These are phyloP conservation scores for Actinomucor elegans DNA, from an alignment of 371 early-diverging fungal genomes.

Conservation along the genomic window DNA sequence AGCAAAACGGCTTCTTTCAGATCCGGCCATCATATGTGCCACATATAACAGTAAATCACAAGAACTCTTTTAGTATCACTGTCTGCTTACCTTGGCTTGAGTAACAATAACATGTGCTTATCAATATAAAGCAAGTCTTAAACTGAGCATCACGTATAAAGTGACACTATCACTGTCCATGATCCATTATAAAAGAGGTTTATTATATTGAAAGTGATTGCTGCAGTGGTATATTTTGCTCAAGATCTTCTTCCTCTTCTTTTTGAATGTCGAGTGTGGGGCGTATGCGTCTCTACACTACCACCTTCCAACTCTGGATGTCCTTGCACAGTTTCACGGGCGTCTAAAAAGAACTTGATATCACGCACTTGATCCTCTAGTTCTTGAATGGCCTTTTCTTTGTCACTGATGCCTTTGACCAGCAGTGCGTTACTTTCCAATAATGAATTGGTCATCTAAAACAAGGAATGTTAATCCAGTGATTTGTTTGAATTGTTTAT, in stretches of 20 bases:
- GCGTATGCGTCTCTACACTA: conserved; percentile 21
- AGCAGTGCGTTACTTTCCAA: conserved; percentile 19
- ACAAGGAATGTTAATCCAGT: background rate
- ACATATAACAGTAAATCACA: no score
- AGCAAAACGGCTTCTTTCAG: no score
- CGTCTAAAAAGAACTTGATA: conserved; percentile 39
- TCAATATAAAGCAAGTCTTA: no score
- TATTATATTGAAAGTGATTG: no score
- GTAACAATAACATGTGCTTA: no score
- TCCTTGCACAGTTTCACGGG: conserved; percentile 25
- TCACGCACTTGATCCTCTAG: conserved; percentile 38
- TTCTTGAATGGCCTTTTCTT: conserved; percentile 26
- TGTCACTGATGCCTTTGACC: conserved; percentile 12
- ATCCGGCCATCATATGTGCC: no score
- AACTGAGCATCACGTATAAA: no score
- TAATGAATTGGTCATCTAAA: conserved; percentile 21
- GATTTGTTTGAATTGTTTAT: background rate
- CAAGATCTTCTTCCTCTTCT: conserved; percentile 10
- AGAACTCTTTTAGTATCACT: no score
- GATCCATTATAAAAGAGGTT: no score
- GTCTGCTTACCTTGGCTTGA: no score
- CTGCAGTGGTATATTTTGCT: conserved; percentile 13
- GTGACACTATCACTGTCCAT: no score
- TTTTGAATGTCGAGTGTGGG: background rate
- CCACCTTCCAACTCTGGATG: conserved; percentile 32